Evolutionary conservation across 225 moss, liverwort and hornwort species (phyloP).

Genomic region (Climacium dendroides): DNA sequence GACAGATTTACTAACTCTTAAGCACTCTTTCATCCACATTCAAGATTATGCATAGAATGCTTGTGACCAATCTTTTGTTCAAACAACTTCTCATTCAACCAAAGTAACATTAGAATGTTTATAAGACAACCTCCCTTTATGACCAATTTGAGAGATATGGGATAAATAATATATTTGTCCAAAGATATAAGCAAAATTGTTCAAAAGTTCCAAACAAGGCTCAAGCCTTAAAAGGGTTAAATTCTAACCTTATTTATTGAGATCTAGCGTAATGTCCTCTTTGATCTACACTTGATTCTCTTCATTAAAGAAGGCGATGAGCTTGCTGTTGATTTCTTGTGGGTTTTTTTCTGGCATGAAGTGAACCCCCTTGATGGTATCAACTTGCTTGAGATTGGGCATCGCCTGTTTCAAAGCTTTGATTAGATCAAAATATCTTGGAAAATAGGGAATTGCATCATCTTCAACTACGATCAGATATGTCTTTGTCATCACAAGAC

Average conservation of each 20-base stretch:
- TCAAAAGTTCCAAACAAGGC: neutral
- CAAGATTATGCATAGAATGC: neutral
- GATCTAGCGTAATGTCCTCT: neutral
- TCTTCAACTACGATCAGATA: constrained; percentile 3
- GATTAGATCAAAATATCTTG: neutral
- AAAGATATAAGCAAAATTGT: neutral
- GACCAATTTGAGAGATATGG: too few species aligned
- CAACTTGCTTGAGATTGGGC: neutral
- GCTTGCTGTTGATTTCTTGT: neutral
- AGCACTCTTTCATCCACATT: neutral
- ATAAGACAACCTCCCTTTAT: too few species aligned
- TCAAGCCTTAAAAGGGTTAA: neutral
- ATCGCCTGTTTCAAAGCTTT: neutral
- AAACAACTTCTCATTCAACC: neutral
- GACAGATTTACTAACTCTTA: neutral
- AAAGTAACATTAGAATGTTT: neutral
- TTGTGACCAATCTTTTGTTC: neutral
- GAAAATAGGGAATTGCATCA: neutral
- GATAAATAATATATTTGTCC: neutral
- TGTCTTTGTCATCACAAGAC: neutral
- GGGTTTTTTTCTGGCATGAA: constrained; percentile 1
- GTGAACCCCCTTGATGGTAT: neutral
- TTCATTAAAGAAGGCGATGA: neutral
- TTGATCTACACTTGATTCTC: neutral
- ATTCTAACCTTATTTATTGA: neutral